Percentiles rank a stretch among this genome's conserved stretches.
Conservation (phyloP, 1,284 basidiomycete genomes). For the Cryptococcus maquisensis region DNA sequence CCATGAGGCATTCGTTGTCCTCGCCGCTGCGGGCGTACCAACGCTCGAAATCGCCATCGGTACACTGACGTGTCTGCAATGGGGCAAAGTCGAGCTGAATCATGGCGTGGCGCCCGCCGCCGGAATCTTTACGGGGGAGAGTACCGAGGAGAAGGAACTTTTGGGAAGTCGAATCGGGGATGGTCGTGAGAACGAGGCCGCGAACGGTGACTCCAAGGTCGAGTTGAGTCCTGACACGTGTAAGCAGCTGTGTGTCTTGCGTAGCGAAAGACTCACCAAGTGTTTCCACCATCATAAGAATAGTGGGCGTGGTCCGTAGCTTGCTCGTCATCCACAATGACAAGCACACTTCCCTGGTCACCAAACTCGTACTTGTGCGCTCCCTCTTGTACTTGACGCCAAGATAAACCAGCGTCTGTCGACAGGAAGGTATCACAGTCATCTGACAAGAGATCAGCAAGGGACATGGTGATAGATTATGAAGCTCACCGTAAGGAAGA, state of each 20-base stretch:
- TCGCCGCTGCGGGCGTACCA: constrained; percentile 75
- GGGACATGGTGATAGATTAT: background rate
- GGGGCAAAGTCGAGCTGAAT: constrained; percentile 81
- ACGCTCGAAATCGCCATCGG: constrained; percentile 69
- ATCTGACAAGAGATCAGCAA: constrained; percentile 35
- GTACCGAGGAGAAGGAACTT: constrained; percentile 80
- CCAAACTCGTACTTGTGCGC: constrained; percentile 96
- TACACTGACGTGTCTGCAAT: constrained; percentile 67
- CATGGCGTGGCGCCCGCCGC: constrained; percentile 63
- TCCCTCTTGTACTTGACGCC: constrained; percentile 70
- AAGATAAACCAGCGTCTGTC: constrained; percentile 80
- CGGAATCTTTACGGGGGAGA: constrained; percentile 61
- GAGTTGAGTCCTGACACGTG: constrained; percentile 60
- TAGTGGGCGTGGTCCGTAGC: constrained; percentile 69
- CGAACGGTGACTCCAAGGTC: constrained; percentile 68
- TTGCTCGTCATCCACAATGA: constrained; percentile 83
- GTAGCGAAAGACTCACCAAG: constrained; percentile 60
- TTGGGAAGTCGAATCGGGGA: constrained; percentile 88
- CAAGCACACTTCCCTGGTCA: constrained; percentile 75
- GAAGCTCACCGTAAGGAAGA: constrained; percentile 58
- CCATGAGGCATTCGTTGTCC: constrained; percentile 83
- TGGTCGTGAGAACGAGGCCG: constrained; percentile 71
- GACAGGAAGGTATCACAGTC: constrained; percentile 92
- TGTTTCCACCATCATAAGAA: constrained; percentile 76
- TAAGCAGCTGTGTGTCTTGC: background rate